phyloP scores from a whole-genome alignment of 306 rosid species.

The Hippophae tibetana region DNA sequence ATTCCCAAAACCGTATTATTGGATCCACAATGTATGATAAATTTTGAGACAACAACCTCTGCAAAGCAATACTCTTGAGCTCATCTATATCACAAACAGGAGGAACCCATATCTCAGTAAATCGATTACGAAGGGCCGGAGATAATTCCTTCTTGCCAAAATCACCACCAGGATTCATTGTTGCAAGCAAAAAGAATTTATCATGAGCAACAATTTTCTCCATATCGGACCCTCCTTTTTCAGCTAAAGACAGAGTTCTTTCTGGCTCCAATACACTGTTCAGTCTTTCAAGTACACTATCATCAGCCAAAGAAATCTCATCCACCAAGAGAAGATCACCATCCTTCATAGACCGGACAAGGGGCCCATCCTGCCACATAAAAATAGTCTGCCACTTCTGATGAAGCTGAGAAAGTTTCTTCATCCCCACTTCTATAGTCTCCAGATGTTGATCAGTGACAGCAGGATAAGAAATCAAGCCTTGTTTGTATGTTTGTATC shows the following conservation, averaged over 20 bases:
- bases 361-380: conserved; percentile 93
- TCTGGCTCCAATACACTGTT: conserved; percentile 94
- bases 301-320: conserved; percentile 96
- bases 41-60: conserved; percentile 54
- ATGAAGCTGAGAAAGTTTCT: conserved; percentile 46
- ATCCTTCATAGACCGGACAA: conserved; percentile 73
- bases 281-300: conserved; percentile 94
- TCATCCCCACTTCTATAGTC: conserved; percentile 32
- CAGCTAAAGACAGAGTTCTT: conserved; percentile 76
- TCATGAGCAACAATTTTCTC: conserved; percentile 64
- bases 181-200: conserved; percentile 72
- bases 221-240: conserved; percentile 76
- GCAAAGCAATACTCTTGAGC: conserved; percentile 52
- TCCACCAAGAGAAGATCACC: conserved; percentile 87
- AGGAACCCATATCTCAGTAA: conserved; percentile 98
- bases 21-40: conserved; percentile 45
- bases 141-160: conserved; percentile 86
- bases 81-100: conserved; percentile 59
- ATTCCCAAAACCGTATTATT: conserved; percentile 70
- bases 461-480: conserved; percentile 17
- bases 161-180: conserved; percentile 99
- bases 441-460: conserved; percentile 32
- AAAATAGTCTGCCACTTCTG: conserved; percentile 81
- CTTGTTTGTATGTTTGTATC: conserved; percentile 37
- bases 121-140: conserved; percentile 89